Evolutionary conservation across 768 basidiomycete species (phyloP).

Genomic region (Crassisporium funariophilum): DNA sequence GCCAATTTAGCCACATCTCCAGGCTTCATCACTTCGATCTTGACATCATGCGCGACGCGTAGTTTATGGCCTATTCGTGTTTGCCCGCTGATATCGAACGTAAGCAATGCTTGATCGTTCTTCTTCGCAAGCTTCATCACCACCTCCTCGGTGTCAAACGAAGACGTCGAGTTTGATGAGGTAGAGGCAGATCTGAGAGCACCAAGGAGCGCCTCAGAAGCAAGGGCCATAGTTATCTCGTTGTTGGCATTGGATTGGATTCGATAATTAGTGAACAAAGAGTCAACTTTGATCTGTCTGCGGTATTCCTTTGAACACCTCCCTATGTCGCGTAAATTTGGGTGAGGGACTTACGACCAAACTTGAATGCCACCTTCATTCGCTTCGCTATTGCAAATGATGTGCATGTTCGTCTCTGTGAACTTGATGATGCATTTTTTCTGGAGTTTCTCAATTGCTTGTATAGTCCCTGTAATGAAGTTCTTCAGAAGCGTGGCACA

Average conservation of each 20-base stretch:
- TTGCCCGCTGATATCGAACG: constrained; percentile 71
- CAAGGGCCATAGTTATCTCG: constrained; percentile 74
- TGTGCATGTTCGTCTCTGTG: constrained; percentile 69
- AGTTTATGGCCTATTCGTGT: constrained; percentile 66
- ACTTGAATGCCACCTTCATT: constrained; percentile 87
- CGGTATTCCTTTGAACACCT: no score
- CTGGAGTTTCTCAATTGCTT: constrained; percentile 81
- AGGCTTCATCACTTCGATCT: constrained; percentile 79
- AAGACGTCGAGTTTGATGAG: constrained; percentile 40
- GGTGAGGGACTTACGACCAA: constrained; percentile 53
- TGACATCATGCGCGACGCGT: constrained; percentile 77
- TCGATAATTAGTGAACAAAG: constrained; percentile 75
- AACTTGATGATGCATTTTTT: constrained; percentile 85
- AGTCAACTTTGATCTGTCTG: constrained; percentile 65
- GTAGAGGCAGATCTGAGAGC: constrained; percentile 69
- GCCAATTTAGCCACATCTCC: constrained; percentile 68
- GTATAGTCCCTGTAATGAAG: constrained; percentile 63
- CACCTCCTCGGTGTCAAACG: constrained; percentile 63
- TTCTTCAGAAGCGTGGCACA: neutral
- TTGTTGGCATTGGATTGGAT: constrained; percentile 87
- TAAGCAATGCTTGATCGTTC: constrained; percentile 74
- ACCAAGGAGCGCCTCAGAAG: constrained; percentile 72
- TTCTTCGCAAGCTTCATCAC: constrained; percentile 89
- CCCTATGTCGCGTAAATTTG: no score
- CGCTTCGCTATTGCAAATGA: constrained; percentile 81